phyloP scores from a whole-genome alignment of 164 flowering plant species.

The Tetracentron sinense region DNA sequence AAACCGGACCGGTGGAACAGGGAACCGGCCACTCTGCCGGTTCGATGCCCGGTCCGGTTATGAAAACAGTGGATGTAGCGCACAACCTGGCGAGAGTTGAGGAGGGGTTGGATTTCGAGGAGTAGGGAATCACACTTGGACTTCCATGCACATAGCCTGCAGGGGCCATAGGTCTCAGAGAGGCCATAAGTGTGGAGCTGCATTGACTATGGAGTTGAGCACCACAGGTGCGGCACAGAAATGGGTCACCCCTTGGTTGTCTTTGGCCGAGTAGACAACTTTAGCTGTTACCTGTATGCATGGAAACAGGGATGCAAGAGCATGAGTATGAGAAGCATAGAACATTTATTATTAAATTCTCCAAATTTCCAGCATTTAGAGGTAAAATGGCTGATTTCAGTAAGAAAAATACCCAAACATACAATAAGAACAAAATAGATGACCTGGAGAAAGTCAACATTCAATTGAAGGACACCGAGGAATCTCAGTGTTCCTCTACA shows the following conservation, averaged over 20 bases:
- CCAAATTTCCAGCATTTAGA: too few species aligned
- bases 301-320: background rate
- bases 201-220: conserved; percentile 71
- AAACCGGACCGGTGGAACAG: too few species aligned
- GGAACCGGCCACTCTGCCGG: too few species aligned
- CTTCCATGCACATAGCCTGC: conserved; percentile 88
- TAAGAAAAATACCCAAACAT: too few species aligned
- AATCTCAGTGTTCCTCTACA: too few species aligned
- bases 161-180: conserved; percentile 94
- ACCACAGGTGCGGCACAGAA: conserved; percentile 98
- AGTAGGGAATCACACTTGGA: conserved; percentile 88
- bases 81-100: conserved; percentile 86
- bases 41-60: too few species aligned
- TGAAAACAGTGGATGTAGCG: too few species aligned
- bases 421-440: too few species aligned
- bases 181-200: conserved; percentile 95
- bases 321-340: background rate
- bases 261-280: conserved; percentile 78
- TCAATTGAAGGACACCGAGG: too few species aligned
- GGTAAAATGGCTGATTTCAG: too few species aligned
- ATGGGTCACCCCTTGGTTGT: conserved; percentile 70
- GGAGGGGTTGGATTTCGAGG: conserved; percentile 59
- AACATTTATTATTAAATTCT: too few species aligned
- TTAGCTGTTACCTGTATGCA: conserved; percentile 71
- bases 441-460: too few species aligned